Percentiles rank a stretch among this genome's conserved stretches.
Conservation (phyloP, 768 basidiomycete genomes). For the Cyclocybe cylindracea region DNA sequence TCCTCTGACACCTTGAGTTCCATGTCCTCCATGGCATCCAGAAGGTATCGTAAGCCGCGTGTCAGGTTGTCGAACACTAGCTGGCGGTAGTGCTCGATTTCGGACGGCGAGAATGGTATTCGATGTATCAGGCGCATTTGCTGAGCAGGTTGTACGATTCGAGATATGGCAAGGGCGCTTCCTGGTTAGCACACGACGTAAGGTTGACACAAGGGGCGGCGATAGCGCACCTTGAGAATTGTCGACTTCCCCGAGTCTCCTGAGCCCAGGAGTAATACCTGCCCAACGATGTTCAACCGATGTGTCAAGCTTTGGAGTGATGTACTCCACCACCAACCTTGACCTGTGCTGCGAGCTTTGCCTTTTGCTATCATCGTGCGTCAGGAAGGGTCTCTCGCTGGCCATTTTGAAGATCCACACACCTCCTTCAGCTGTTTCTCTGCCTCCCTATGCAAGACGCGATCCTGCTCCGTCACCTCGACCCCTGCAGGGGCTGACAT, state of each 20-base stretch:
- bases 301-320: slow-evolving; percentile 1
- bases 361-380: slow-evolving; percentile 58
- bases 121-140: slow-evolving; percentile 98
- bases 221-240: slow-evolving; percentile 69
- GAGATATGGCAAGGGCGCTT: not conserved
- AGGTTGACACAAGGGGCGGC: not conserved
- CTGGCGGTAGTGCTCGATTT: slow-evolving; percentile 88
- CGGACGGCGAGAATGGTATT: slow-evolving; percentile 77
- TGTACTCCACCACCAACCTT: slow-evolving; percentile 49
- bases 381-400: not conserved
- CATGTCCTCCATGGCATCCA: slow-evolving; percentile 91
- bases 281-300: slow-evolving; percentile 2
- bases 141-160: slow-evolving; percentile 33
- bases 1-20: slow-evolving; percentile 69
- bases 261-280: slow-evolving; percentile 90
- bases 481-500: slow-evolving; percentile 59
- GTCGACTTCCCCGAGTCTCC: slow-evolving; percentile 95
- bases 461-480: slow-evolving; percentile 72
- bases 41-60: slow-evolving; percentile 76
- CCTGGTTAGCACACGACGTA: not conserved
- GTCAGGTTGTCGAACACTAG: slow-evolving; percentile 92
- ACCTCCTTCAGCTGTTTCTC: slow-evolving; percentile 83
- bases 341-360: slow-evolving; percentile 69
- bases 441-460: slow-evolving; percentile 61
- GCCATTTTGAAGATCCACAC: slow-evolving; percentile 17